Evolutionary conservation across 2,329 filamentous ascomycete genomes (phyloP).

Genomic region (Alternaria brassicae): DNA sequence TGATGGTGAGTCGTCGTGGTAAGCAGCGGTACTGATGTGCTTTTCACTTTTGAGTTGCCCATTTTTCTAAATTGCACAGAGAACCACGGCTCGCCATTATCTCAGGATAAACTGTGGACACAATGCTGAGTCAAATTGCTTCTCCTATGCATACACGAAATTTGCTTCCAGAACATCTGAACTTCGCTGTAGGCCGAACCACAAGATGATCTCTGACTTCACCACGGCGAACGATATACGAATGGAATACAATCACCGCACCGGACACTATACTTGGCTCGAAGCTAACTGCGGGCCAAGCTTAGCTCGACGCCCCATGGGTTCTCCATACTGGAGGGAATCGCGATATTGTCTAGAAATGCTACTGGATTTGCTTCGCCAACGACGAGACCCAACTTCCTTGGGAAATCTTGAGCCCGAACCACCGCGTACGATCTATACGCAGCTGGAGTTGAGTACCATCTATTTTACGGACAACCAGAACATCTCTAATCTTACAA

Average conservation of each 20-base stretch:
- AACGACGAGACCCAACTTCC: background rate
- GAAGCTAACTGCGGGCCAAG: background rate
- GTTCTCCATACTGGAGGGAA: background rate
- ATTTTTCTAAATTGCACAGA: background rate
- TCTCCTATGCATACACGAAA: background rate
- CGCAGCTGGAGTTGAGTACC: background rate
- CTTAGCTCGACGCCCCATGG: background rate
- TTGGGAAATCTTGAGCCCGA: background rate
- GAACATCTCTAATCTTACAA: background rate
- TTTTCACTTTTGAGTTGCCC: background rate
- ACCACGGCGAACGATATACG: background rate
- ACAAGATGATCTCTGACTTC: background rate
- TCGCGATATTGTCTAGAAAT: background rate
- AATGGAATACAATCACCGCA: background rate
- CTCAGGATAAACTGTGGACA: background rate
- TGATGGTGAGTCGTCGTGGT: background rate
- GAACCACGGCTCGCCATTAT: background rate
- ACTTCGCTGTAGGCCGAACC: background rate
- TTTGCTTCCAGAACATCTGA: background rate
- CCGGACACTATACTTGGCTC: background rate
- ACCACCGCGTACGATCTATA: background rate
- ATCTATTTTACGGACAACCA: background rate
- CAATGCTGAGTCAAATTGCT: background rate
- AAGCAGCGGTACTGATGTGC: background rate
- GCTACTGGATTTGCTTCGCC: background rate